Conservation (phyloP, 2,329 filamentous ascomycete species). For the Curvularia verruculosa region DNA sequence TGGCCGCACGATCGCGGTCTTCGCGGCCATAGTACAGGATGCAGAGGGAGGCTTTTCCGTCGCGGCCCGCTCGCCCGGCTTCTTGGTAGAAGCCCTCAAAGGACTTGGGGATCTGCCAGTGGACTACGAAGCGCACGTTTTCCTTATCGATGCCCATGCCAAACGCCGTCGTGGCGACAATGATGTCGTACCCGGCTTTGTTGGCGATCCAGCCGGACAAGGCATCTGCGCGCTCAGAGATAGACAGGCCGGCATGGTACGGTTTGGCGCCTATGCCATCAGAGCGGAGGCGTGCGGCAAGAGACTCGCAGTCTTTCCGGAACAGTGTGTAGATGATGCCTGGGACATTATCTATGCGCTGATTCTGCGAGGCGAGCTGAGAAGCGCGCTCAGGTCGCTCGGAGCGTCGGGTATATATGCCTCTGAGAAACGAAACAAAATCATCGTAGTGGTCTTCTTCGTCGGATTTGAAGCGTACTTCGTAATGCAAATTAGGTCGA, state of each 20-base stretch:
- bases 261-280: slow-evolving; percentile 76
- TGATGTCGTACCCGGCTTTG: slow-evolving; percentile 80
- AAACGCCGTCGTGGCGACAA: slow-evolving; percentile 94
- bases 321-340: slow-evolving; percentile 83
- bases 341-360: slow-evolving; percentile 67
- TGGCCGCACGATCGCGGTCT: slow-evolving; percentile 76
- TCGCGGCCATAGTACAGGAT: slow-evolving; percentile 91
- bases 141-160: slow-evolving; percentile 98
- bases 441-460: slow-evolving; percentile 75
- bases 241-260: slow-evolving; percentile 72
- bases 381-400: slow-evolving; percentile 60
- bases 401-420: slow-evolving; percentile 73
- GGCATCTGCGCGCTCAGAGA: slow-evolving; percentile 71
- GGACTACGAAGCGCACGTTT: slow-evolving; percentile 90
- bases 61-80: slow-evolving; percentile 86
- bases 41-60: slow-evolving; percentile 84
- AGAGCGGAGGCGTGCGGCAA: slow-evolving; percentile 68
- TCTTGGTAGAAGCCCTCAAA: slow-evolving; percentile 98
- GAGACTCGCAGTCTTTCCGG: slow-evolving; percentile 73
- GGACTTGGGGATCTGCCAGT: slow-evolving; percentile 92
- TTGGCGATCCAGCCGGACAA: slow-evolving; percentile 75
- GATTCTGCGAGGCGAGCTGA: slow-evolving; percentile 61
- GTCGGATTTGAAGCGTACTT: slow-evolving; percentile 82
- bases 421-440: slow-evolving; percentile 76
- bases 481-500: slow-evolving; percentile 86